phyloP scores from a whole-genome alignment of 805 yeast genomes.

The Candida jianshihensis region DNA sequence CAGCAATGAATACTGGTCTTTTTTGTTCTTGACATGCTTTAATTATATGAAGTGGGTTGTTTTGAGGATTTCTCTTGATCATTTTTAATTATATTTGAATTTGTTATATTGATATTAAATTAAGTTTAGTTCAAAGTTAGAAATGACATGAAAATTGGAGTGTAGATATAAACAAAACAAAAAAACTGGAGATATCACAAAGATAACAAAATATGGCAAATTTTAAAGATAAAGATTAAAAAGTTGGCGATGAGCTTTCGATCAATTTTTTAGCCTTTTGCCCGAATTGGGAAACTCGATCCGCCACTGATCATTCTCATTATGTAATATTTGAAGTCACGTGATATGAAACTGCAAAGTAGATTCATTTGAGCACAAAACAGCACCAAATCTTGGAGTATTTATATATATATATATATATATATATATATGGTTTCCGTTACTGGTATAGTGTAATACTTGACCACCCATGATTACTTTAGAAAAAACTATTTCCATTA shows the following conservation, averaged over 20 bases:
- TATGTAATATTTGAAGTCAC: neutral
- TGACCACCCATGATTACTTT: no score
- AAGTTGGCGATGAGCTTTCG: neutral
- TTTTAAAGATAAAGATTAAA: neutral
- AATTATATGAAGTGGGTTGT: conserved; percentile 49
- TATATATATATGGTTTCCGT: no score
- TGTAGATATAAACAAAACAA: neutral
- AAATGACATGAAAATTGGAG: no score
- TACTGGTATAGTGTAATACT: no score
- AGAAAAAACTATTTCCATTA: no score
- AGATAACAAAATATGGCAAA: neutral
- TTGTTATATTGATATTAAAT: no score
- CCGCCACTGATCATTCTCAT: neutral
- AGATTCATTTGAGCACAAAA: no score
- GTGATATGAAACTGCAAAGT: no score
- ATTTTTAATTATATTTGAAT: no score
- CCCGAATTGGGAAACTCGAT: neutral
- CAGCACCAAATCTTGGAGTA: no score
- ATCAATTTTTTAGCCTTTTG: neutral
- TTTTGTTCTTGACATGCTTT: conserved; percentile 37
- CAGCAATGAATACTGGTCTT: conserved; percentile 62
- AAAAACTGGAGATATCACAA: neutral
- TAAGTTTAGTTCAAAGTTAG: neutral
- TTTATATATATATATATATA: no score
- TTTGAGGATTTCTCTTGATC: conserved; percentile 30